A percentile compares a stretch with the other conserved stretches of the same genome.
phyloP scores from a whole-genome alignment of 768 basidiomycete genomes.

The Leccinum incarnatum region DNA sequence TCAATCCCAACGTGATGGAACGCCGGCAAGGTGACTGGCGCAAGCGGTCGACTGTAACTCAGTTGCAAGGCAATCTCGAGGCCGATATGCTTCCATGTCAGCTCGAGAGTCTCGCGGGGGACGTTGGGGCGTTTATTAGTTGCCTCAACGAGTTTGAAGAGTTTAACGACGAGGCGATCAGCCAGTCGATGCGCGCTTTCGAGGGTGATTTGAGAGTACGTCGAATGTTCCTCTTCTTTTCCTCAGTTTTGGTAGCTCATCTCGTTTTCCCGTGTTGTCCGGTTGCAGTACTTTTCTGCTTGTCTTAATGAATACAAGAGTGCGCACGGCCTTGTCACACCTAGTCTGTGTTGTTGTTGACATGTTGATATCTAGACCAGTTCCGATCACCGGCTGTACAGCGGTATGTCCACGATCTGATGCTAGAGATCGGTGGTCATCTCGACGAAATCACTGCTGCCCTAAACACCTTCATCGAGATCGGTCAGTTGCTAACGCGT shows the following conservation, averaged over 20 bases:
- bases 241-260: background rate
- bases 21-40: slow-evolving; percentile 29
- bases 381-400: slow-evolving; percentile 50
- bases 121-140: slow-evolving; percentile 46
- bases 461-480: slow-evolving; percentile 48
- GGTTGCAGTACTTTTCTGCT: slow-evolving; percentile 46
- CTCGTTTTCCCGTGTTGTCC: background rate
- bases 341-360: background rate
- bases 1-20: slow-evolving; percentile 33
- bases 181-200: slow-evolving; percentile 44
- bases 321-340: slow-evolving; percentile 8
- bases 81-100: slow-evolving; percentile 46
- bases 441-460: slow-evolving; percentile 47
- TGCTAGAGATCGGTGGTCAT: slow-evolving; percentile 48
- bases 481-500: slow-evolving; percentile 34
- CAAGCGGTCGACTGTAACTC: slow-evolving; percentile 35
- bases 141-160: slow-evolving; percentile 55
- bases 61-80: slow-evolving; percentile 39
- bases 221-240: background rate
- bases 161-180: slow-evolving; percentile 50
- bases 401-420: slow-evolving; percentile 48
- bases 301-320: slow-evolving; percentile 47
- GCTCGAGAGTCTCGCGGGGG: slow-evolving; percentile 42
- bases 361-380: slow-evolving; percentile 36
- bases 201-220: slow-evolving; percentile 47